Base-by-base conservation (phyloP, 768 basidiomycete genomes). In the Lactifluus volemus region DNA sequence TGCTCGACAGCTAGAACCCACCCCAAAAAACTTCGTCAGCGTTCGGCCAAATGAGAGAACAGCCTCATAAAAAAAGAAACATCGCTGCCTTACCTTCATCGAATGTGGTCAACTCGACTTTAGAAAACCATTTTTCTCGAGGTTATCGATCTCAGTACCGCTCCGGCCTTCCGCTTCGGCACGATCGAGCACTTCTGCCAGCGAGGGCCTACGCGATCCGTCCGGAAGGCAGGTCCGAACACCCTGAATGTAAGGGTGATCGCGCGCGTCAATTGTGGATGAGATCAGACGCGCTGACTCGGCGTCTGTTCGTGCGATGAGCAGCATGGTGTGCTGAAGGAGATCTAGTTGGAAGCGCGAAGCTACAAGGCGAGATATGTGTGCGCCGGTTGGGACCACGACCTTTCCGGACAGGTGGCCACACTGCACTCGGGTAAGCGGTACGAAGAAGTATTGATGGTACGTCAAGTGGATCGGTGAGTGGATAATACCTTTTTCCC, bases 391-490 rank as follows among this genome's bases (percentile, higher is more conserved):
- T 12, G 95, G 95, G 3, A 97, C 94, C 58, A 98, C 80, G 29
- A 96, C 92, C 73, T 97, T 96, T 55, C 93, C 93, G 14, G 86
- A 87, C 68, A 94, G 78, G 76, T 94, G 92, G 30, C 92, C 91
- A 70, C 92, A 92, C 82, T 84, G 63, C 47, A 42, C 45, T 58
- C 34, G 6, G 34, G 47, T 61, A 29, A 54, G 45, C 29, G 47
- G 32, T 5, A n/a, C 10, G 19, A 17, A 21, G 41, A 45, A 42
- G 41, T 2, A 39, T 5, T 25, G 42, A 21, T 9, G 9, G 12
- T 9, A 32, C 41, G 17, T n/a, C 19, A 12, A 39, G 29, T 36
- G 44, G 32, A 38, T 25, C 25, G 38, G 11, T 38, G 9, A 38
- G 38, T 11, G 38, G 41, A 17, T 51, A 71, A 38, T 54, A 83